Base-by-base conservation (phyloP, 1,284 basidiomycete species). In the Apiotrichum gamsii region DNA sequence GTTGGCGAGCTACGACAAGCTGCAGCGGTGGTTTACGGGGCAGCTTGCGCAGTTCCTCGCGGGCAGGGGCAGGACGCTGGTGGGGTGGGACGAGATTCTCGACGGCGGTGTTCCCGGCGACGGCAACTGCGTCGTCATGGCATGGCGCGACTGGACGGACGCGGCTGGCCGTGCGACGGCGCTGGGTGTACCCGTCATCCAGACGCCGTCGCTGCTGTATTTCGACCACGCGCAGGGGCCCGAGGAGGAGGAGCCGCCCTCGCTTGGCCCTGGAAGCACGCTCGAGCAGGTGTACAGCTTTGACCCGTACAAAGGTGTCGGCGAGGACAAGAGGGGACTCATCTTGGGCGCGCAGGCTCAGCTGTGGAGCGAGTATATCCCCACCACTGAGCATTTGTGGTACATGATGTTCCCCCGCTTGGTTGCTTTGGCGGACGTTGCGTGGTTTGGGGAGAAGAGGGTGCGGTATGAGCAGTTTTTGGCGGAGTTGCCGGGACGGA, bases 51-150 rank as follows among this genome's bases (percentile, higher is more conserved):
- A n/a, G 3, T 52, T 43, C 36, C 47, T 56, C 19, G 23, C 31
- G 8, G 25, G 36, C 5, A 39, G 39, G 2, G 54, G 54, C 3
- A 40, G 50, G 24, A 45, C 43, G 44, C 46, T 56, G 0, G n/a
- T 52, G 5, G 54, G 54, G 3, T 56, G 54, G 54, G 54, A 56
- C 50, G 54, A 56, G 47, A 49, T 56, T 21, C 35, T 56, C 33
- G 54, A 56, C 47, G 54, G 50, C 33, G 54, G 54, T 24, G 39
- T 38, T 15, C 51, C 47, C 21, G 39, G 30, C 19, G 43, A 47
- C 32, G n/a, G n/a, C n/a, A n/a, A n/a, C n/a, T 39, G 38, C 18
- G 37, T 49, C 13, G 50, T 52, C 31, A 44, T 56, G 45, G 47
- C 47, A 8, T 56, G 54, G 54, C 49, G 54, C 13, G 31, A 24